These are phyloP conservation scores for Nothophaeocryptopus gaeumannii DNA, from an alignment of 2,329 filamentous ascomycete genomes.

Conservation along the genomic window DNA sequence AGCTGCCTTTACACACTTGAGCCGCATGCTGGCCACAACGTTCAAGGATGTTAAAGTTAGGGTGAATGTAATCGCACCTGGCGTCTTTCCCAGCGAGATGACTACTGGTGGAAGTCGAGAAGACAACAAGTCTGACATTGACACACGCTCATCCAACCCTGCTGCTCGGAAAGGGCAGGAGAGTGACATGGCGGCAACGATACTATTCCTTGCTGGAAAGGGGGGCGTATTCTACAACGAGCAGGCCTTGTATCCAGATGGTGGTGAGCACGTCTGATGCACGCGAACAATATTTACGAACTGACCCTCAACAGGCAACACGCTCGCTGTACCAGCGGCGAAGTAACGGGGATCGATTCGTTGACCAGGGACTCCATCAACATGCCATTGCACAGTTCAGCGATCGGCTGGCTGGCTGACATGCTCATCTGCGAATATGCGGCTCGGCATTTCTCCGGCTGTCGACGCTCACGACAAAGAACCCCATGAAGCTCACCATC, in stretches of 20 bases:
- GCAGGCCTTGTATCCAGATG: slow-evolving; percentile 53
- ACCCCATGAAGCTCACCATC: too few species aligned
- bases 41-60: slow-evolving; percentile 44
- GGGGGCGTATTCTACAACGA: slow-evolving; percentile 54
- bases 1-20: slow-evolving; percentile 47
- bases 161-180: slow-evolving; percentile 46
- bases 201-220: slow-evolving; percentile 51
- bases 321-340: slow-evolving; percentile 11
- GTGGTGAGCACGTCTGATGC: slow-evolving; percentile 30
- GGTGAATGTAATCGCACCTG: slow-evolving; percentile 46
- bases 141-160: slow-evolving; percentile 44
- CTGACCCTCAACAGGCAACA: slow-evolving; percentile 15
- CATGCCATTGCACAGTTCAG: too few species aligned
- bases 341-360: neutral
- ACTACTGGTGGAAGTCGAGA: slow-evolving; percentile 46
- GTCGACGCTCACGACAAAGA: too few species aligned
- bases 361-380: too few species aligned
- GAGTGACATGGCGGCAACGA: slow-evolving; percentile 51
- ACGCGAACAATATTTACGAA: too few species aligned
- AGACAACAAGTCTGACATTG: slow-evolving; percentile 48
- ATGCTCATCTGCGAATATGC: too few species aligned
- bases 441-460: too few species aligned
- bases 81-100: slow-evolving; percentile 48
- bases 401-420: too few species aligned
- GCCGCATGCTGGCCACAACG: slow-evolving; percentile 46